Evolutionary conservation across 2,329 filamentous ascomycete genomes (phyloP).

Genomic region (Fusarium sp.): DNA sequence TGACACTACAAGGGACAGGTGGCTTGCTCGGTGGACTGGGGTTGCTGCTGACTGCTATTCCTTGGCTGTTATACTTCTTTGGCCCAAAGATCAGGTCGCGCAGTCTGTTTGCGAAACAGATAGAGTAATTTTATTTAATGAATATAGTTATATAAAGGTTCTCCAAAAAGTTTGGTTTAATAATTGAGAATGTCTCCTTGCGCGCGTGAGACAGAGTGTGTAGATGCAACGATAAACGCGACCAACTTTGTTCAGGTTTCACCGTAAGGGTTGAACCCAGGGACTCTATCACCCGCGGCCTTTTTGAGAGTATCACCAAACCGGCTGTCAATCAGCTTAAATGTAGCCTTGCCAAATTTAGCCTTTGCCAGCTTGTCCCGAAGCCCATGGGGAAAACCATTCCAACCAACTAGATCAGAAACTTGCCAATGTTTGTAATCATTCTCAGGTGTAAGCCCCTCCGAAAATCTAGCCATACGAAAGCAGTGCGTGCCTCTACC

Average conservation of each 20-base stretch:
- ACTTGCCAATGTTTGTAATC: neutral
- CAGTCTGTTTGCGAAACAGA: conserved; percentile 68
- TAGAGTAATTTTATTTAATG: neutral
- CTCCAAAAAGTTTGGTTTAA: too few relatives aligned
- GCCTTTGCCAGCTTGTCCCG: fast-evolving
- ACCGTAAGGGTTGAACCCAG: neutral
- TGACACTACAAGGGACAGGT: conserved; percentile 71
- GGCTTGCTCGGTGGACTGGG: conserved; percentile 74
- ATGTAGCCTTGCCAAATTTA: neutral
- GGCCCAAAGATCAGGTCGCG: conserved; percentile 71
- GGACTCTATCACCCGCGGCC: neutral
- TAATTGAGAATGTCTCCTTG: neutral
- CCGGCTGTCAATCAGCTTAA: neutral
- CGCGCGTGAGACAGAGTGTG: too few relatives aligned
- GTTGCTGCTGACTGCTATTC: conserved; percentile 70
- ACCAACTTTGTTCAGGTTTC: too few relatives aligned
- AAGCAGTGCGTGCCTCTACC: neutral
- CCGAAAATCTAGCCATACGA: fast-evolving
- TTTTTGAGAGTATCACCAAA: neutral
- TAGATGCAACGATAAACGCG: too few relatives aligned
- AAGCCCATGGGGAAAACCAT: neutral
- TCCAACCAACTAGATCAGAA: neutral
- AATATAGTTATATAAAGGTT: too few relatives aligned
- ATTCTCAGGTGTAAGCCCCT: neutral
- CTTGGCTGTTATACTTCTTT: conserved; percentile 75